Conservation (phyloP, 768 basidiomycete genomes). For the Lentinula sp. region DNA sequence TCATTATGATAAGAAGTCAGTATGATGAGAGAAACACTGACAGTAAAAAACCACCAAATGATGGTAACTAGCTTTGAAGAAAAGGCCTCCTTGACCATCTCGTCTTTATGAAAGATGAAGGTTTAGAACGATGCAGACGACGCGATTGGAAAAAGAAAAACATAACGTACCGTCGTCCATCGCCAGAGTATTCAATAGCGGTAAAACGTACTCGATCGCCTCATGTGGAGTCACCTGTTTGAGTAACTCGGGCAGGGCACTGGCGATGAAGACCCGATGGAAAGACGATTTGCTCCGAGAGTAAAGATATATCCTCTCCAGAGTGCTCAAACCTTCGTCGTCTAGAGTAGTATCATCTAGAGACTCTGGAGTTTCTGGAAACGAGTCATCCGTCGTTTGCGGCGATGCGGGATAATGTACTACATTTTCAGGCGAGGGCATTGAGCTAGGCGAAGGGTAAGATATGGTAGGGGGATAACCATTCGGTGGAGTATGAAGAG, state of each 20-base stretch:
- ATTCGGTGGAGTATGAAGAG: slow-evolving; percentile 18
- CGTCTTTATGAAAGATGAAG: slow-evolving; percentile 44
- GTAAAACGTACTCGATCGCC: slow-evolving; percentile 89
- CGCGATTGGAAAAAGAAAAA: slow-evolving; percentile 1
- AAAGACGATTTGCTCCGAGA: slow-evolving; percentile 65
- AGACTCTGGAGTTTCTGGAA: slow-evolving; percentile 26
- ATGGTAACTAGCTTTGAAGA: slow-evolving; percentile 73
- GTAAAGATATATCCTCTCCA: slow-evolving; percentile 92
- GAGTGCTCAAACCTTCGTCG: slow-evolving; percentile 74
- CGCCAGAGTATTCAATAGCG: slow-evolving; percentile 79
- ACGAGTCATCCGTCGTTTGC: slow-evolving; percentile 26
- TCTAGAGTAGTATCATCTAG: slow-evolving; percentile 46
- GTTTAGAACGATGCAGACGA: neutral
- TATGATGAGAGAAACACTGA: slow-evolving; percentile 17
- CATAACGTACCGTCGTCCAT: slow-evolving; percentile 70
- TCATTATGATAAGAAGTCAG: slow-evolving; percentile 3
- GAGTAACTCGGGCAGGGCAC: slow-evolving; percentile 76
- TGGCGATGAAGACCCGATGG: slow-evolving; percentile 75
- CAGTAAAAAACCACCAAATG: slow-evolving; percentile 91
- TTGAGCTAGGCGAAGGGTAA: slow-evolving; percentile 17
- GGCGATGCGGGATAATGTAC: slow-evolving; percentile 1
- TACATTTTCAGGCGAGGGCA: slow-evolving; percentile 12
- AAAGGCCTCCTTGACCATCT: slow-evolving; percentile 83
- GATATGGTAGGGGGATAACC: slow-evolving; percentile 10
- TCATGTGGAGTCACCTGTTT: slow-evolving; percentile 75